phyloP scores from a whole-genome alignment of 495 filamentous ascomycete genomes.

The Hypoxylon crocopeplum region DNA sequence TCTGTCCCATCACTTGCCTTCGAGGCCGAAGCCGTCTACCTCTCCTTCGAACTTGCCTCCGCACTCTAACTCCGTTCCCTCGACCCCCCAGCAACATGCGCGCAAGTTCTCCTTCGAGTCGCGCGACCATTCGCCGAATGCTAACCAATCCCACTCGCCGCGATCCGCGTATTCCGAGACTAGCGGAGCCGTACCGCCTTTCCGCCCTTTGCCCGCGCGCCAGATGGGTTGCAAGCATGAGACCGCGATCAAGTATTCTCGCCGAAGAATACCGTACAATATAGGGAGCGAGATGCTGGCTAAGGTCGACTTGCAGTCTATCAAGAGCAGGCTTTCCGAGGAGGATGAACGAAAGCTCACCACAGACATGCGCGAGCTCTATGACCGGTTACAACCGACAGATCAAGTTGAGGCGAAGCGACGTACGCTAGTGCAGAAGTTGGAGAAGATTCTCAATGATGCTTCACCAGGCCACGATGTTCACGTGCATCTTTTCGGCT shows the following conservation, averaged over 20 bases:
- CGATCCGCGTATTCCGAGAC: slow-evolving; percentile 90
- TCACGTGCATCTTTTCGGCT: slow-evolving; percentile 92
- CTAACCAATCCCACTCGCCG: slow-evolving; percentile 79
- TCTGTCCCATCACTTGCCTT: slow-evolving; percentile 38
- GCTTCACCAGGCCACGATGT: slow-evolving; percentile 93
- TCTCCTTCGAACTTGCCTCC: slow-evolving; percentile 38
- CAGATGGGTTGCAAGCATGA: slow-evolving; percentile 81
- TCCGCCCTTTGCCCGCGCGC: slow-evolving; percentile 59
- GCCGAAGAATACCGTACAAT: slow-evolving; percentile 87
- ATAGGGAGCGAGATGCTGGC: slow-evolving; percentile 78
- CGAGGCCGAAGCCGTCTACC: slow-evolving; percentile 44
- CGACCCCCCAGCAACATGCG: slow-evolving; percentile 89
- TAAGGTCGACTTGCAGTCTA: slow-evolving; percentile 69
- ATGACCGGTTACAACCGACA: slow-evolving; percentile 83
- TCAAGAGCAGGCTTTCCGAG: slow-evolving; percentile 67
- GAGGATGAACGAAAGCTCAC: slow-evolving; percentile 81
- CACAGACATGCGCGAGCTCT: slow-evolving; percentile 81
- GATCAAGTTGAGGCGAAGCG: slow-evolving; percentile 78
- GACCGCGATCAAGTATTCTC: slow-evolving; percentile 55
- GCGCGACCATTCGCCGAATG: slow-evolving; percentile 83
- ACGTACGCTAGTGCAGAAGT: slow-evolving; percentile 77
- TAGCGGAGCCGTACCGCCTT: slow-evolving; percentile 71
- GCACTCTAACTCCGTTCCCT: slow-evolving; percentile 91
- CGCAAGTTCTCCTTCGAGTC: slow-evolving; percentile 84
- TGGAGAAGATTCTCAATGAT: slow-evolving; percentile 83